Base-by-base conservation (phyloP, 345 rosid genomes). In the Aegle marmelos region DNA sequence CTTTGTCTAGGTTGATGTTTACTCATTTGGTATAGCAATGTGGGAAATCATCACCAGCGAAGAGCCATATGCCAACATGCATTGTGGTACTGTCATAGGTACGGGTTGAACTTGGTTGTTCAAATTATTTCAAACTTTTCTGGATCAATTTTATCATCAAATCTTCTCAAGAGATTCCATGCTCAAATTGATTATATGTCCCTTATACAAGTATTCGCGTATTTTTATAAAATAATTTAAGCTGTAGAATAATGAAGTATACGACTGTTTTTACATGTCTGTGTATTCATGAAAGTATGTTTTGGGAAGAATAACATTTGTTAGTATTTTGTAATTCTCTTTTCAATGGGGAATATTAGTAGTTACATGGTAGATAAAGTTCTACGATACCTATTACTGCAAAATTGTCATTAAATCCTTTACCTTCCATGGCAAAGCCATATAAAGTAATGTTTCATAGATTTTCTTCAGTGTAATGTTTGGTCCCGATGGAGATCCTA, bases 71-170 rank as follows among this genome's bases (percentile, higher is more conserved):
- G 97, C 94, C 34, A 89, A 91, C 81, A 85, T 95, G 90, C 98
- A 95, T 82, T 95, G 95, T 41, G 98, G 98, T 68, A 93, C 94
- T 70, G 92, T 95, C 64, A 95, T 95, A n/a, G 98, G 98, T 93
- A 84, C 56, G 85, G 72, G 60, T 37, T 66, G 11, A 27, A 4
- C 22, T 59, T 24, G 24, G 6, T 75, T 70, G 22, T 25, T 21
- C 19, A 37, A 72, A 36, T 1, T 39, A 36, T 21, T 58, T 75
- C 22, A 6, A 24, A n/a, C 2, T 79, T 41, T 16, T 25, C 9
- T 24, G 2, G 10, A 41, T 24, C 31, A 72, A 30, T 6, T 22
- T 27, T 19, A 1, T 78, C 14, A 36, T 14, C 62, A 9, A 68
- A 77, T 36, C 54, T 24, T 70, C 61, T 53, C n/a, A 53, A 53